These are phyloP conservation scores for Lagenaria siceraria DNA, from an alignment of 306 rosid genomes.

Conservation along the genomic window DNA sequence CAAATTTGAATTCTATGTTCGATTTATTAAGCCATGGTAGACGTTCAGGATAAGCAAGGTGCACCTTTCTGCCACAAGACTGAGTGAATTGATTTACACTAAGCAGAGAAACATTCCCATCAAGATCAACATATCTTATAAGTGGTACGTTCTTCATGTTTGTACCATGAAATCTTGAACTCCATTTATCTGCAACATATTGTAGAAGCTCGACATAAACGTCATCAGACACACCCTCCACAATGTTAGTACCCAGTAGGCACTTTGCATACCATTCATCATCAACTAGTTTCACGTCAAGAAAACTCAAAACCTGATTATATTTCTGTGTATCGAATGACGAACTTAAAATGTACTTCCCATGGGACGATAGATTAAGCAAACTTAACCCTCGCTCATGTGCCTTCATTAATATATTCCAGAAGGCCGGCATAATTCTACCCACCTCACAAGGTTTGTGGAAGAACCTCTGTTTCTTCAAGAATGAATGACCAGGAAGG, in stretches of 20 bases:
- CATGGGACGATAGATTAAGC: conserved; percentile 41
- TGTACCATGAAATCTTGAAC: conserved; percentile 11
- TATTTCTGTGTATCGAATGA: conserved; percentile 35
- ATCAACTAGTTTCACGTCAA: conserved; percentile 33
- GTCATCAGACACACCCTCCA: conserved; percentile 35
- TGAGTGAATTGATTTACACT: conserved; percentile 14
- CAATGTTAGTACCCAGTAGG: conserved; percentile 43
- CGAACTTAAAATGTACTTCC: conserved; percentile 28
- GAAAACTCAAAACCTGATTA: conserved; percentile 30
- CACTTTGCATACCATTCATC: conserved; percentile 63
- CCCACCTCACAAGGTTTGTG: conserved; percentile 44
- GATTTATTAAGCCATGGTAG: conserved; percentile 49
- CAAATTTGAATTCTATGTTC: conserved; percentile 26
- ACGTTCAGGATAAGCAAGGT: conserved; percentile 8
- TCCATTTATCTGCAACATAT: conserved; percentile 35
- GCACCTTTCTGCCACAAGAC: conserved; percentile 6
- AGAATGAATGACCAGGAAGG: conserved; percentile 44
- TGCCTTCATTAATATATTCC: conserved; percentile 40
- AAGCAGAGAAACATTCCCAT: conserved; percentile 23
- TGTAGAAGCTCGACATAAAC: conserved; percentile 36
- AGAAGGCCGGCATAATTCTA: conserved; percentile 43
- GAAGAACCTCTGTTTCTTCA: conserved; percentile 38
- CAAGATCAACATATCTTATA: conserved; percentile 28
- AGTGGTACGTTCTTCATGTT: conserved; percentile 23
- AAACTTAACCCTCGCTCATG: conserved; percentile 19